Percentiles rank a stretch among this genome's conserved stretches.
These are phyloP conservation scores for Diaporthe sp. DNA, from an alignment of 2,329 filamentous ascomycete species.

Conservation along the genomic window DNA sequence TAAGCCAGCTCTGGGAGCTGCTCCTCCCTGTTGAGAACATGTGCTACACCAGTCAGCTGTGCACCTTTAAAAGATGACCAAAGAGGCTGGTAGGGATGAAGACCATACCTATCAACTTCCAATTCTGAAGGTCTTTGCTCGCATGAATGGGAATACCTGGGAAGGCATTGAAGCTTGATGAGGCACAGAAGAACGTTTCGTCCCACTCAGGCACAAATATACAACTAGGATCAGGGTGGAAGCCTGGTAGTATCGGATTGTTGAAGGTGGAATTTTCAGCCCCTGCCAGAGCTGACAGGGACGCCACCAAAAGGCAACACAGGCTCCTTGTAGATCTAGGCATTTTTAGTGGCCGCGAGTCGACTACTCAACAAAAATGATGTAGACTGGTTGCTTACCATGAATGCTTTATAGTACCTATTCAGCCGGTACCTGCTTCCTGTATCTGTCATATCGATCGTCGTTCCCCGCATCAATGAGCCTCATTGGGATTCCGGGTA, in stretches of 20 bases:
- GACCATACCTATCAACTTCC: constrained; percentile 52
- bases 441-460: background rate
- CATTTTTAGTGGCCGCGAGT: constrained; percentile 12
- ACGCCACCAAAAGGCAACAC: background rate
- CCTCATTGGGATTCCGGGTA: background rate
- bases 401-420: background rate
- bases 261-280: constrained; percentile 47
- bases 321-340: background rate
- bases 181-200: constrained; percentile 59
- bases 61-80: no score
- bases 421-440: background rate
- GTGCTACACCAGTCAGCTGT: constrained; percentile 45
- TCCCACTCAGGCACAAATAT: constrained; percentile 55
- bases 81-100: background rate
- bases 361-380: background rate
- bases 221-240: constrained; percentile 60
- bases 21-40: constrained; percentile 52
- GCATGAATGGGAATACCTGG: constrained; percentile 61
- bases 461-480: constrained; percentile 20
- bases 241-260: constrained; percentile 60
- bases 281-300: background rate
- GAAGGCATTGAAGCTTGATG: constrained; percentile 60
- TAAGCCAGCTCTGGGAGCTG: constrained; percentile 52
- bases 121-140: constrained; percentile 58
- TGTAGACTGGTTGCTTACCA: background rate